Conservation (phyloP, 73 alveolate species). For the Stentor roeselii region DNA sequence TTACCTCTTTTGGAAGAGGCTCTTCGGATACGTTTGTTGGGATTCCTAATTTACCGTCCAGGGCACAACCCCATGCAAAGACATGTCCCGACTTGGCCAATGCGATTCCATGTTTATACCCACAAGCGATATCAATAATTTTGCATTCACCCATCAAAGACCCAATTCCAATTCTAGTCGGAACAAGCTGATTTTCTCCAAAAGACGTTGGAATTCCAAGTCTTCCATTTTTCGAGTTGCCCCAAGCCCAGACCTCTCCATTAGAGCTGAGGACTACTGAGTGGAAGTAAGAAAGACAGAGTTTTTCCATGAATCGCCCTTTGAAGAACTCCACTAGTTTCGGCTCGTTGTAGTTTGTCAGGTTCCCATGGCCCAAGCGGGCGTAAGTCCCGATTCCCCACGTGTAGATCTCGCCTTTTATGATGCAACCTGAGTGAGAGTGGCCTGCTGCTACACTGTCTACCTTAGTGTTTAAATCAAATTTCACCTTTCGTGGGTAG, state of each 20-base stretch:
- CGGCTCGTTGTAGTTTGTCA: constrained; percentile 55
- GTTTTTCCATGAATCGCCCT: constrained; percentile 68
- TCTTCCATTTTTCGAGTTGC: constrained; percentile 73
- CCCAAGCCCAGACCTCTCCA: constrained; percentile 89
- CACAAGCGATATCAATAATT: constrained; percentile 44
- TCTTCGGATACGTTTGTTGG: background rate
- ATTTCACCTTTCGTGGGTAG: background rate
- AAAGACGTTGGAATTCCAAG: constrained; percentile 49
- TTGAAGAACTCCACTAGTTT: constrained; percentile 70
- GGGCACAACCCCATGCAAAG: constrained; percentile 52
- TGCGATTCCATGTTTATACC: constrained; percentile 56
- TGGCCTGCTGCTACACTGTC: constrained; percentile 40
- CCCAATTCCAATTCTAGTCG: constrained; percentile 6
- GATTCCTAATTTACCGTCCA: constrained; percentile 61
- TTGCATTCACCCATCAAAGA: constrained; percentile 1
- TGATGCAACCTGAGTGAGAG: constrained; percentile 42
- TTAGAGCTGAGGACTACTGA: constrained; percentile 62
- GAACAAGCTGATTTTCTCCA: constrained; percentile 25
- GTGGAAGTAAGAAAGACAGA: constrained; percentile 85
- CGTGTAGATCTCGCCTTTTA: constrained; percentile 42
- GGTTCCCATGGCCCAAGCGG: constrained; percentile 44
- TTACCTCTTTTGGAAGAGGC: constrained; percentile 20
- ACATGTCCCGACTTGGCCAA: constrained; percentile 49
- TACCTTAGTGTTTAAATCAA: background rate
- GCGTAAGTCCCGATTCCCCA: constrained; percentile 58